Evolutionary conservation across 2,329 filamentous ascomycete genomes (phyloP), one percentile per base, ranked within the genome.

Genomic region (Scolecobasidium constrictum): DNA sequence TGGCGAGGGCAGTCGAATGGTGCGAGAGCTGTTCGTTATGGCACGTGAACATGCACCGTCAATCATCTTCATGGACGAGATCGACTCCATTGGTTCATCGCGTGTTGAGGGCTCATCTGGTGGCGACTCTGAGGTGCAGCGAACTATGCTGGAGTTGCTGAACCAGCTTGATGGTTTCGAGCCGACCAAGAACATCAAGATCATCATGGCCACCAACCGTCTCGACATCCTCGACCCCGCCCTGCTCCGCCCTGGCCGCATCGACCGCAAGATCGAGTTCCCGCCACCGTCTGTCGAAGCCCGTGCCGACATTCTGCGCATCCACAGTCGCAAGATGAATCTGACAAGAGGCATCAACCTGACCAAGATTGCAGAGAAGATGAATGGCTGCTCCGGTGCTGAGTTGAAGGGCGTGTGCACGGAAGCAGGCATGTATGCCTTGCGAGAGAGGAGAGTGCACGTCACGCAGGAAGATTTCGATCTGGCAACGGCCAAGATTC

Each of bases 1-100:
- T 56, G 92, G 92, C 59, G 92, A 98, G 63, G 92, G 92, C 58
- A 92, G 84, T 54, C 81, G 92, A 55, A 98, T 98, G 92, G 92
- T 98, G 50, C 86, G 92, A 58, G 92, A 98, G 67, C 75, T 98
- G 40, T 98, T 98, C 73, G 85, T 98, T 61, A 98, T 98, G 92
- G 92, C 92, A 20, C 78, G 92, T 65, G 92, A 98, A 62, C 92
- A 98, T 56, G 92, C 92, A 1, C 92, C 92, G 17, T 94, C 86
- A 52, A 98, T 98, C 67, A 98, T 98, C 66, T 98, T 98, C 73
- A 98, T 98, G 92, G 92, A 98, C 64, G 92, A 98, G 66, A 96
- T 98, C 64, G 92, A 98, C 71, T 94, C 86, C 53, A 98, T 98
- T 65, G 92, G 92, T 50, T 95, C 88, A 23, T 94, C 87, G 47